phyloP scores from a whole-genome alignment of 176 grass and related monocot genomes.

The Oryza punctata region DNA sequence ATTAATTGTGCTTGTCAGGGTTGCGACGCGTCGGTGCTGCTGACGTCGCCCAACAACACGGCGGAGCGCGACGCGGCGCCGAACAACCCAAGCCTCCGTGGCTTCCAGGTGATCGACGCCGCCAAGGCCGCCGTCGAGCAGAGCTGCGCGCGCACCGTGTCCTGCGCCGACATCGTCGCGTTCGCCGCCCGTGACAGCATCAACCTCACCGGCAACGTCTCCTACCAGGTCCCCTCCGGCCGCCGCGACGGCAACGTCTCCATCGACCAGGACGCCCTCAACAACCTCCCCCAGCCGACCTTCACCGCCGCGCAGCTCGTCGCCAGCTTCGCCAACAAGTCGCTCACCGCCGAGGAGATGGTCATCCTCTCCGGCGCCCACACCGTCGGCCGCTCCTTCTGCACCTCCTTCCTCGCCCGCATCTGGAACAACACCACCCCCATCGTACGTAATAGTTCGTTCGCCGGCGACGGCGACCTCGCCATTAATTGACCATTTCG shows the following conservation, averaged over 20 bases:
- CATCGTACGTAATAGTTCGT: background rate
- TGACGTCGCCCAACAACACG: conserved; percentile 47
- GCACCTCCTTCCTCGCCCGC: conserved; percentile 32
- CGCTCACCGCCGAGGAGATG: conserved; percentile 54
- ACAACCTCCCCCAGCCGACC: conserved; percentile 46
- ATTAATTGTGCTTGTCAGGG: conserved; percentile 28
- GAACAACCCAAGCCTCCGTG: conserved; percentile 65
- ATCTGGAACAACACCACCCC: conserved; percentile 37
- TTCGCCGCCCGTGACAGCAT: conserved; percentile 69
- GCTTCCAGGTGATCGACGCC: conserved; percentile 59
- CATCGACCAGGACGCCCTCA: conserved; percentile 13
- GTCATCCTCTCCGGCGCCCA: conserved; percentile 61
- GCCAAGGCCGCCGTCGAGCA: conserved; percentile 58
- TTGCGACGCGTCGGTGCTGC: conserved; percentile 65
- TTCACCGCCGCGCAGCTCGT: conserved; percentile 39
- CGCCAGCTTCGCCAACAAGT: conserved; percentile 37
- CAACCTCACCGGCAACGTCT: conserved; percentile 46
- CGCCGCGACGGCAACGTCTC: conserved; percentile 60
- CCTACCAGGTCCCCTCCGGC: conserved; percentile 60
- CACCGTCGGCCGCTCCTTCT: conserved; percentile 55
- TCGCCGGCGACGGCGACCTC: background rate
- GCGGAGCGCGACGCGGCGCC: conserved; percentile 54
- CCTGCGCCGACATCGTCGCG: conserved; percentile 68
- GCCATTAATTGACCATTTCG: background rate
- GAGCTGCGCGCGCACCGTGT: conserved; percentile 54